These are phyloP conservation scores for Boletus vermiculosoides DNA, from an alignment of 768 basidiomycete species.

Conservation along the genomic window DNA sequence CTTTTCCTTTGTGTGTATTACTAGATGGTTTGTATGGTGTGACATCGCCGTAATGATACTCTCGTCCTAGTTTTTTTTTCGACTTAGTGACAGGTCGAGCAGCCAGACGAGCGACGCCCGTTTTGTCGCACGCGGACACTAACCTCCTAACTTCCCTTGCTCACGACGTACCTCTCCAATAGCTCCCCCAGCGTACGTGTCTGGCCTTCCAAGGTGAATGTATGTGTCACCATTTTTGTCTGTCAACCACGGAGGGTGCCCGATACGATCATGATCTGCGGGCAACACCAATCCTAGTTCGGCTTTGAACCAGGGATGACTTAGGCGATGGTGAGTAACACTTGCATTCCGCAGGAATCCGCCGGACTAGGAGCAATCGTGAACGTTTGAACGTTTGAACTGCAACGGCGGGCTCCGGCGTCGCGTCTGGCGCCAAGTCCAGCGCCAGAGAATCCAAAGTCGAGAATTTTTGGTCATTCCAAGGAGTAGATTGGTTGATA, in stretches of 20 bases:
- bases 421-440: no score
- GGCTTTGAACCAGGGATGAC: constrained; percentile 56
- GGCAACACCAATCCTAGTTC: constrained; percentile 45
- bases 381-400: no score
- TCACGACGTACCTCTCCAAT: constrained; percentile 17
- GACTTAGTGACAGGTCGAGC: neutral
- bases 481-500: no score
- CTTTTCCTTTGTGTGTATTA: neutral
- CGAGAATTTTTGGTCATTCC: no score
- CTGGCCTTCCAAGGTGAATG: constrained; percentile 24
- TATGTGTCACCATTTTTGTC: neutral
- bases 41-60: constrained; percentile 9
- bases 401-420: no score
- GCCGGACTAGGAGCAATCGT: no score
- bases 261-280: constrained; percentile 25
- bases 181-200: constrained; percentile 23
- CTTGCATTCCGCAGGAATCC: no score
- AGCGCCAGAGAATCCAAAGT: no score
- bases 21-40: constrained; percentile 1
- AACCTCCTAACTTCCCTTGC: neutral
- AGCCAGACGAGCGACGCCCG: neutral
- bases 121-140: neutral
- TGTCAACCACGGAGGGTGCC: neutral
- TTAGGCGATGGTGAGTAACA: no score
- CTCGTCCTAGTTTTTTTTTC: neutral